Evolutionary conservation across 768 basidiomycete genomes (phyloP), one percentile per base, ranked within the genome.

Genomic region (Tephrocybe sp.): DNA sequence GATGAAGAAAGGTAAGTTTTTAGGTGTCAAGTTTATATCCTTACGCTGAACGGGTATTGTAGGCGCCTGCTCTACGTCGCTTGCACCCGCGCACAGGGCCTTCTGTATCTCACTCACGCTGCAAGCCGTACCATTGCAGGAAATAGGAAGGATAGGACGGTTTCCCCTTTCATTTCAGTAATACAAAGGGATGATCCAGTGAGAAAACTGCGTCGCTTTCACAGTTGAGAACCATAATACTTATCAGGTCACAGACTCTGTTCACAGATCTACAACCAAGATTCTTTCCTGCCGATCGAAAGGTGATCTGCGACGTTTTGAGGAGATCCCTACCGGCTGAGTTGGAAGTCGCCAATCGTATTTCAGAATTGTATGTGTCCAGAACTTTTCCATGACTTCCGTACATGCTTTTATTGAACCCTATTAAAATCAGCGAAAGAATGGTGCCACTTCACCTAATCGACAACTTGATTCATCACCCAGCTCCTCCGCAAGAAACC

Each of bases 11-110:
- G 88, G 89, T 87, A 42, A 48, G 71, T 60, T 3, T 5, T n/a
- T 20, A 22, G 45, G 19, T 46, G 5, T 23, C 32, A 9, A 13
- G n/a, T 19, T 23, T 30, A 10, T 14, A 30, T 32, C 2, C 32
- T 31, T 36, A 11, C n/a, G 19, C 12, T 40, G 11, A 41, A 35
- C 26, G 14, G 35, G 14, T 5, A 30, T 16, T 48, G 22, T 45
- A 92, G 92, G 49, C 86, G 92, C 11, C 67, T 95, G 49, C 77
- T 93, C 13, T 95, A 93, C 61, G 92, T 95, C 7, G 92, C 89
- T 0, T 92, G 89, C 67, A 95, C 92, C 5, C 80, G 92, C 9
- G 92, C 92, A 0, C 87, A 93, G 61, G 72, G 73, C 10, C 72
- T 90, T 7, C 68, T 52, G 39, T 52, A 47, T 23, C 45, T 52